Evolutionary conservation across 371 early-diverging fungal species (phyloP).

Genomic region (Batkoa obscura): DNA sequence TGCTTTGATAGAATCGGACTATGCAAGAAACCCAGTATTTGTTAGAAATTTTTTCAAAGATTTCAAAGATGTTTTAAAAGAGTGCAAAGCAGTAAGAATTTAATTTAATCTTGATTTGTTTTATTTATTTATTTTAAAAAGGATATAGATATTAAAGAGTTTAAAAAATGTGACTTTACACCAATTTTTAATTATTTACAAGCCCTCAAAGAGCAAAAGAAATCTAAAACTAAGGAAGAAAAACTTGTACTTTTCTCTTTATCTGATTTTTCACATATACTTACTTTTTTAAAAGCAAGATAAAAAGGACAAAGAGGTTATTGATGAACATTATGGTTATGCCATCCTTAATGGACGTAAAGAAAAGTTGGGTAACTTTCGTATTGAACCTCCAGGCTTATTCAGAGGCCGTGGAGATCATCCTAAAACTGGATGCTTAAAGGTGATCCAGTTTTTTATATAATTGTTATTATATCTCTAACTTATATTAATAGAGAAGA

Average conservation of each 20-base stretch:
- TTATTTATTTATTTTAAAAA: conserved; percentile 9
- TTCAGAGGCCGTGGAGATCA: conserved; percentile 95
- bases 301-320: conserved; percentile 46
- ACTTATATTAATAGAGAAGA: conserved; percentile 34
- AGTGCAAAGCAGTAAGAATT: conserved; percentile 34
- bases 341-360: conserved; percentile 74
- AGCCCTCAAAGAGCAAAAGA: conserved; percentile 53
- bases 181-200: conserved; percentile 67
- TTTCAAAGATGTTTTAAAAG: conserved; percentile 40
- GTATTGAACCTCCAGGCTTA: conserved; percentile 90
- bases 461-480: not conserved
- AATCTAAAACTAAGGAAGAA: conserved; percentile 74
- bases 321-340: conserved; percentile 58
- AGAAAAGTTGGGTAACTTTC: conserved; percentile 92
- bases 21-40: conserved; percentile 66
- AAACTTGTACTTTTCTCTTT: conserved; percentile 29
- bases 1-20: conserved; percentile 65
- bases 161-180: conserved; percentile 76
- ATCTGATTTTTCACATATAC: not conserved
- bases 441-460: conserved; percentile 26
- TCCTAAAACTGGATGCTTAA: conserved; percentile 82
- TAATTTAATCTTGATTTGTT: not conserved
- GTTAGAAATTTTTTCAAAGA: conserved; percentile 83
- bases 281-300: conserved; percentile 13
- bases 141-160: conserved; percentile 49